Evolutionary conservation across 2,329 filamentous ascomycete genomes (phyloP).

Genomic region (Cladosporium sp.): DNA sequence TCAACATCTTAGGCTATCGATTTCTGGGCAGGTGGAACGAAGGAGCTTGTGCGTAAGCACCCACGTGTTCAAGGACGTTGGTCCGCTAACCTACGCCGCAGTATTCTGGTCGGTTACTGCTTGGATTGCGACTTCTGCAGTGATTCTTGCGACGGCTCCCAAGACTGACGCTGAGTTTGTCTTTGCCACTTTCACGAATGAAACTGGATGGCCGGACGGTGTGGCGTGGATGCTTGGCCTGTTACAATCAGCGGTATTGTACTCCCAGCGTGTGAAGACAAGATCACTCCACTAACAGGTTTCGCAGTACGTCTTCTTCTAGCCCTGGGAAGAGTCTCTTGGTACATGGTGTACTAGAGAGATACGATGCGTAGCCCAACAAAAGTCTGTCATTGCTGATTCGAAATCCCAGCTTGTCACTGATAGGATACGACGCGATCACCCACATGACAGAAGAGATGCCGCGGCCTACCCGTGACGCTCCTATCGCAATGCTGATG

Average conservation of each 20-base stretch:
- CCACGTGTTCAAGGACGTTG: no score
- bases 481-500: slow-evolving; percentile 14
- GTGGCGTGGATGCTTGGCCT: slow-evolving; percentile 59
- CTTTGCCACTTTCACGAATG: slow-evolving; percentile 65
- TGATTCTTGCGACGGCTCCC: slow-evolving; percentile 65
- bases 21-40: slow-evolving; percentile 11
- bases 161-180: slow-evolving; percentile 66
- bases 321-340: no score
- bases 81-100: not conserved
- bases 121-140: slow-evolving; percentile 32
- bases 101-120: slow-evolving; percentile 15
- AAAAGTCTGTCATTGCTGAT: not conserved
- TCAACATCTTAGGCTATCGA: slow-evolving; percentile 60
- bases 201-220: slow-evolving; percentile 69
- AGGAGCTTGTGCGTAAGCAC: no score
- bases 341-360: not conserved
- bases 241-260: slow-evolving; percentile 52
- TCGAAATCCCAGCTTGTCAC: not conserved
- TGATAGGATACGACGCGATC: slow-evolving; percentile 4
- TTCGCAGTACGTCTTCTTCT: not conserved
- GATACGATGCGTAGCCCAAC: no score
- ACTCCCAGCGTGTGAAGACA: not conserved
- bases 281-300: not conserved
- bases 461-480: slow-evolving; percentile 9
- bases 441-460: slow-evolving; percentile 17